Base-by-base conservation (phyloP, 2,329 filamentous ascomycete genomes). In the Dactylonectria estremocensis region DNA sequence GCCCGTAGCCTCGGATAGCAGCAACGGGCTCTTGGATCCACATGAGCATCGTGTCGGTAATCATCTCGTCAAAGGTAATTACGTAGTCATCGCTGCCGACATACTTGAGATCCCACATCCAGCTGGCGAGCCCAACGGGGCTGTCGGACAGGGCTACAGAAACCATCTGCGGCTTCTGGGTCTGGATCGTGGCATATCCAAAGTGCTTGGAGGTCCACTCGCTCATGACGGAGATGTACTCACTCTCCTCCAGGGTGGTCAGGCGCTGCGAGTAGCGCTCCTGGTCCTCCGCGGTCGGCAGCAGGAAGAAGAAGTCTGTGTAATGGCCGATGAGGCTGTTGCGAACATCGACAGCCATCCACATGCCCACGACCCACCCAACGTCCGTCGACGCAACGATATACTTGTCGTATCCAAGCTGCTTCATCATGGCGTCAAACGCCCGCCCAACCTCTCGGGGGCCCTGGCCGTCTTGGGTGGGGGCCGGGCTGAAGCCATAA, bases 401-500 rank as follows among this genome's bases (percentile, higher is more conserved):
- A 45, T 72, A 73, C 13, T 43, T 64, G 9, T 62, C 45, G 50
- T 73, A 73, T 6, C 69, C 71, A 6, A 73, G 69, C 28, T 64
- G 60, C 3, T 52, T 48, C 71, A 73, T 73, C 9, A 73, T 48
- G 18, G 57, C 28, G 48, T 69, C 56, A 35, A 73, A 64, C 5
- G 64, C 67, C 8, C 31, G 37, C 4, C 54, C 70, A 14, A 68
- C 64, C 60, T 72, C 37, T 5, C 49, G 48, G 3, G 66, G 61
- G 16, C 67, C 65, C 7, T 72, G 40, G 9, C 67, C 68, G 3
- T 67, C 24, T 50, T 61, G 50, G 0, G 33, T 65, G 14, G 72
- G 68, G 2, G 69, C 68, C 13, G 71, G 71, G 45, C 68, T 72
- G 68, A 72, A 72, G 18, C 71, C 71, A 60, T 68, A 73, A 4